Percentiles rank a stretch among this genome's conserved stretches.
Evolutionary conservation across 495 filamentous ascomycete genomes (phyloP).

Genomic region (Extremus antarcticus): DNA sequence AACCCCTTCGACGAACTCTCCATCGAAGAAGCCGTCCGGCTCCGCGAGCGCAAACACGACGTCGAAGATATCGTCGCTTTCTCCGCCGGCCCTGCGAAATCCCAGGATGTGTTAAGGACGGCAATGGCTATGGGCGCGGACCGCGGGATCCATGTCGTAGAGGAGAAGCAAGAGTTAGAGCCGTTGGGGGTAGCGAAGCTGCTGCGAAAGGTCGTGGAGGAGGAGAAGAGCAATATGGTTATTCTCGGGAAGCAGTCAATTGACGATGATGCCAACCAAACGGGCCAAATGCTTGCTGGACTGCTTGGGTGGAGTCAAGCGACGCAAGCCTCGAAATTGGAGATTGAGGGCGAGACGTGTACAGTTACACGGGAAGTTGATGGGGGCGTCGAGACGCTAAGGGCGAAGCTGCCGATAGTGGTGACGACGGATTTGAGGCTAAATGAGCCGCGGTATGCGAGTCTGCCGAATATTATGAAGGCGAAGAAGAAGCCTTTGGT

Average conservation of each 20-base stretch:
- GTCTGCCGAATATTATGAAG: constrained; percentile 98
- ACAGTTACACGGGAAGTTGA: constrained; percentile 86
- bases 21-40: constrained; percentile 86
- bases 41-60: constrained; percentile 62
- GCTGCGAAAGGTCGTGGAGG: constrained; percentile 60
- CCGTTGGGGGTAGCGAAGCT: constrained; percentile 86
- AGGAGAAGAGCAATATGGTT: constrained; percentile 80
- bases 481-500: constrained; percentile 98
- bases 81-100: constrained; percentile 76
- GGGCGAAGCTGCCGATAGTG: constrained; percentile 73
- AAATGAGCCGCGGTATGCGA: constrained; percentile 93
- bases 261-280: constrained; percentile 92
- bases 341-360: constrained; percentile 50
- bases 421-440: constrained; percentile 90
- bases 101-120: constrained; percentile 76
- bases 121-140: constrained; percentile 99
- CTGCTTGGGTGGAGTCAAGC: constrained; percentile 87
- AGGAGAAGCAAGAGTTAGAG: constrained; percentile 61
- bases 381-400: constrained; percentile 84
- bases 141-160: constrained; percentile 72
- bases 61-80: constrained; percentile 87
- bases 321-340: constrained; percentile 77
- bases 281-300: constrained; percentile 94
- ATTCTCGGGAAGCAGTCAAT: constrained; percentile 95
- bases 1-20: constrained; percentile 99